Conservation (phyloP, 2,329 filamentous ascomycete genomes). For the Ustulina deusta region DNA sequence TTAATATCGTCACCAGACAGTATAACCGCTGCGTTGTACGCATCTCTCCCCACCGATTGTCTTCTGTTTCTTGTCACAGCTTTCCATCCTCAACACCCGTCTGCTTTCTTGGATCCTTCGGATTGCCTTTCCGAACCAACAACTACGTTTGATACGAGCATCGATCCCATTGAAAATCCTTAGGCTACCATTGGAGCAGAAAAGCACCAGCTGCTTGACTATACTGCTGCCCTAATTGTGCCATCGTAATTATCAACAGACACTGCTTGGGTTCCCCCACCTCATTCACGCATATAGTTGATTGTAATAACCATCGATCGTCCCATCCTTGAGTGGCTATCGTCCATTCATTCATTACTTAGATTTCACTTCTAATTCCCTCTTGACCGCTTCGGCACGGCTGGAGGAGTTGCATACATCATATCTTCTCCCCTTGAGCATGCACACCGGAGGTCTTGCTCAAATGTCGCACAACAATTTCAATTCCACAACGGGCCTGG, state of each 20-base stretch:
- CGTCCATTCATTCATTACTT: slow-evolving; percentile 51
- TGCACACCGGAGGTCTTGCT: slow-evolving; percentile 99
- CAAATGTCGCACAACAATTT: slow-evolving; percentile 96
- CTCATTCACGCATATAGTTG: slow-evolving; percentile 45
- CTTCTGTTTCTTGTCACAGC: slow-evolving; percentile 51
- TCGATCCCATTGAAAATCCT: slow-evolving; percentile 42
- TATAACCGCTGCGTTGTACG: slow-evolving; percentile 35
- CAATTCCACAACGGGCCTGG: slow-evolving; percentile 76
- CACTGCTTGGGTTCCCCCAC: slow-evolving; percentile 37
- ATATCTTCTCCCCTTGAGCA: slow-evolving; percentile 55
- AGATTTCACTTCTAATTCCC: slow-evolving; percentile 48
- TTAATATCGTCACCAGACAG: slow-evolving; percentile 45
- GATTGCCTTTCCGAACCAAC: slow-evolving; percentile 47
- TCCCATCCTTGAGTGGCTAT: slow-evolving; percentile 46
- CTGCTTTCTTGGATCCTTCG: slow-evolving; percentile 49
- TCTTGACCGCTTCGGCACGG: slow-evolving; percentile 41
- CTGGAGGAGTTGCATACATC: slow-evolving; percentile 41
- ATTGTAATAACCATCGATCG: slow-evolving; percentile 52
- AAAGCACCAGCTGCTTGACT: slow-evolving; percentile 44
- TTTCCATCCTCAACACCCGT: slow-evolving; percentile 45
- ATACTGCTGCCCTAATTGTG: slow-evolving; percentile 39
- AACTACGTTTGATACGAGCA: slow-evolving; percentile 52
- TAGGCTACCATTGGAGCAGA: slow-evolving; percentile 38
- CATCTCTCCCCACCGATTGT: slow-evolving; percentile 43
- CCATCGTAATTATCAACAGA: slow-evolving; percentile 46